Evolutionary conservation across 306 rosid genomes (phyloP), one percentile per base, ranked within the genome.

Genomic region (Amphicarpaea edgeworthii): DNA sequence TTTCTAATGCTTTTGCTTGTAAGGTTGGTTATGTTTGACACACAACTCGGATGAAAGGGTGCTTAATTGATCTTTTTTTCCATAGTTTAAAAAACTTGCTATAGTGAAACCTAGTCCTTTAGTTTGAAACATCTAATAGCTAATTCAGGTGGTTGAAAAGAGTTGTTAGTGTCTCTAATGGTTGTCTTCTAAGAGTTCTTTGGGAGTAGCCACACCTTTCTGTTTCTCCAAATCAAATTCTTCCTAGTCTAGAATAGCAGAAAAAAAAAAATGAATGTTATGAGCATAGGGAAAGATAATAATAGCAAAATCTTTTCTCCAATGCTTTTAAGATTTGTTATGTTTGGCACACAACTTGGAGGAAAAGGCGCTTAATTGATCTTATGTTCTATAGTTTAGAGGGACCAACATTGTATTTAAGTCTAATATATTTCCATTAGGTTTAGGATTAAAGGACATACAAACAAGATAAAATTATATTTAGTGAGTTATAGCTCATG

Each of bases 161-260:
- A 50, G 6, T 12, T 14, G n/a, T 84, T 83, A 16, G 62, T 67
- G 61, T 46, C 85, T 20, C 42, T 73, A 76, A 30, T 46, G 49
- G 49, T 47, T 12, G 12, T 76, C 88, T 76, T 83, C 91, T 19
- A 86, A 58, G 79, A 88, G 90, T 17, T 84, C 91, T 82, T 85
- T 85, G 16, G 92, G 90, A 53, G 92, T 80, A 43, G 74, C 63
- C 30, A n/a, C 62, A 53, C 76, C 64, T 61, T 80, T 76, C 70
- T 86, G 83, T 57, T 59, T 83, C 82, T 80, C 90, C 66, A 77
- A 32, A 30, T 83, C 82, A 5, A 68, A 23, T 53, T 61, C n/a
- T n/a, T n/a, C n/a, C n/a, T n/a, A n/a, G n/a, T n/a, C n/a, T n/a
- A n/a, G n/a, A n/a, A n/a, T n/a, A n/a, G n/a, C n/a, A n/a, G n/a